Conservation (phyloP, 1,284 basidiomycete species). For the Inonotus obliquus region DNA sequence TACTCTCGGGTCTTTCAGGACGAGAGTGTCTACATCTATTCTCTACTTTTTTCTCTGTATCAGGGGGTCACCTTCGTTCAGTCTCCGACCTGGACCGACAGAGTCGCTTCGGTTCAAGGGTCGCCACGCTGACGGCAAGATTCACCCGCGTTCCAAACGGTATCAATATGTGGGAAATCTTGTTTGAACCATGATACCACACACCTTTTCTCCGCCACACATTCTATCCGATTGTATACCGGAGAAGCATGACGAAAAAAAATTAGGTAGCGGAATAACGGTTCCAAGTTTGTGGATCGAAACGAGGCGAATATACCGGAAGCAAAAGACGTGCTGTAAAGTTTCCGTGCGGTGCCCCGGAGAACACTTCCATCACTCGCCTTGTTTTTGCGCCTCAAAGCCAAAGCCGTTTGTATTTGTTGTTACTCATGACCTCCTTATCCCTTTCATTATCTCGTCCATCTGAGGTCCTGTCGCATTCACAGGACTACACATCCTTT, state of each 20-base stretch:
- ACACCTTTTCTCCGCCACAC: not conserved
- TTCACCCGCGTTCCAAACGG: not conserved
- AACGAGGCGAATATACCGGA: not conserved
- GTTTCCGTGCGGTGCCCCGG: not conserved
- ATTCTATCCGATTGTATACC: not conserved
- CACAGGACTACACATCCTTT: not conserved
- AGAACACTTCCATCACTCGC: not conserved
- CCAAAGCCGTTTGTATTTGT: not conserved
- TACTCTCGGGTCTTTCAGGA: not conserved
- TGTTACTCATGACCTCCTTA: not conserved
- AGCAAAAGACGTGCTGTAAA: not conserved
- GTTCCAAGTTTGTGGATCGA: not conserved
- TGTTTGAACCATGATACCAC: not conserved
- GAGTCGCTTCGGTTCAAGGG: conserved; percentile 1
- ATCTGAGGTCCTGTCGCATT: not conserved
- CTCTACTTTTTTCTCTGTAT: not conserved
- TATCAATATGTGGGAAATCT: conserved; percentile 4
- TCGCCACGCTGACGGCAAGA: conserved; percentile 4
- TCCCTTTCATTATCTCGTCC: not conserved
- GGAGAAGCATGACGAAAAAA: not conserved
- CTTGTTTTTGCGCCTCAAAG: conserved; percentile 4
- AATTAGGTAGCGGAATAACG: not conserved
- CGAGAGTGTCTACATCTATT: not conserved
- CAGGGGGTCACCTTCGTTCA: not conserved
- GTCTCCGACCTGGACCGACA: conserved; percentile 1